Percentiles rank a stretch among this genome's conserved stretches.
These are phyloP conservation scores for Aspergillus felis DNA, from an alignment of 2,329 filamentous ascomycete species.

Conservation along the genomic window DNA sequence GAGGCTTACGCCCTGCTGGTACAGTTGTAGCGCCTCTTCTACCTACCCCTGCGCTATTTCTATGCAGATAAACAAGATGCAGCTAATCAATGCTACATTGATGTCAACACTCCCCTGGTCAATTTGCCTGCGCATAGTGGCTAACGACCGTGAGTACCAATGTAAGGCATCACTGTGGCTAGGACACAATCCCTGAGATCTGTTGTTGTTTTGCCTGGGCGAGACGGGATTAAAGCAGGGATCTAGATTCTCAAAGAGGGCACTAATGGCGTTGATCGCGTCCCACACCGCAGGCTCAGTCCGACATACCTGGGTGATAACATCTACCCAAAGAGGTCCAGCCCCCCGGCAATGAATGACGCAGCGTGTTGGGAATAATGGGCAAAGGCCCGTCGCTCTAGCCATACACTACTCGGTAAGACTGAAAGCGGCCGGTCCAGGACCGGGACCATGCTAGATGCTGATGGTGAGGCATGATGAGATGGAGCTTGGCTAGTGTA, in stretches of 20 bases:
- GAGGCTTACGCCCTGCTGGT: too few relatives aligned
- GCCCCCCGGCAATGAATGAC: slow-evolving; percentile 24
- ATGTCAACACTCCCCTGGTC: slow-evolving; percentile 1
- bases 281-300: slow-evolving; percentile 31
- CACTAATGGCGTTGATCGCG: slow-evolving; percentile 32
- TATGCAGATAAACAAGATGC: too few relatives aligned
- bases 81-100: too few relatives aligned
- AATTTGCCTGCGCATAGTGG: slow-evolving; percentile 23
- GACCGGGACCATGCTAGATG: neutral
- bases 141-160: slow-evolving; percentile 32
- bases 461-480: neutral
- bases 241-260: slow-evolving; percentile 29
- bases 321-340: slow-evolving; percentile 31
- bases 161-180: slow-evolving; percentile 23
- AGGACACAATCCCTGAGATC: slow-evolving; percentile 6
- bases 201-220: neutral
- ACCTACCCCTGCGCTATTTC: too few relatives aligned
- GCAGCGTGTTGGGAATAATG: slow-evolving; percentile 33
- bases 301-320: slow-evolving; percentile 32
- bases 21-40: too few relatives aligned
- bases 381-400: slow-evolving; percentile 35
- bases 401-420: slow-evolving; percentile 9
- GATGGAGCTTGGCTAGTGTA: slow-evolving; percentile 17
- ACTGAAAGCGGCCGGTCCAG: slow-evolving; percentile 12
- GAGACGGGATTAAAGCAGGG: slow-evolving; percentile 7